Conservation (phyloP, 202 grass and related monocot genomes). For the Miscanthus sacchariflorus region DNA sequence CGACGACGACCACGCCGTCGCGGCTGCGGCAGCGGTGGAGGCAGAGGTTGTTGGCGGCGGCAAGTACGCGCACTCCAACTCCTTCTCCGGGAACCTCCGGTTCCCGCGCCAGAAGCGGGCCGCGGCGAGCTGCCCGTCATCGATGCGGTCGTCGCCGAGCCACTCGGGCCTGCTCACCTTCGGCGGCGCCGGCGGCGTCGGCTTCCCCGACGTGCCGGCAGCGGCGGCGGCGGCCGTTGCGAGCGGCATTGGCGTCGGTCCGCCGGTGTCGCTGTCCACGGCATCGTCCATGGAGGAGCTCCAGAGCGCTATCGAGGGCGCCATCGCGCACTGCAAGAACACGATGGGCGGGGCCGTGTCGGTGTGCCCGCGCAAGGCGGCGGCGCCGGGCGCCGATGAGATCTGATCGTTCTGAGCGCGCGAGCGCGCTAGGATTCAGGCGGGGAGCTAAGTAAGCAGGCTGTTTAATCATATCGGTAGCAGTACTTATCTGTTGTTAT, state of each 20-base stretch:
- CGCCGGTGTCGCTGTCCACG: slow-evolving; percentile 57
- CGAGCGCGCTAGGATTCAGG: slow-evolving; percentile 44
- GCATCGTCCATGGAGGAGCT: slow-evolving; percentile 95
- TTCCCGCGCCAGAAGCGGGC: slow-evolving; percentile 75
- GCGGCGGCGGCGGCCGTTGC: slow-evolving; percentile 37
- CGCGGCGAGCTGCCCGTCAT: slow-evolving; percentile 94
- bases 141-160: slow-evolving; percentile 95
- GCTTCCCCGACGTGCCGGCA: slow-evolving; percentile 58
- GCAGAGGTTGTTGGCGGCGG: slow-evolving; percentile 35
- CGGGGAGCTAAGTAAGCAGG: slow-evolving; percentile 44
- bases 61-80: slow-evolving; percentile 74
- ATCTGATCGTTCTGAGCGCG: slow-evolving; percentile 52
- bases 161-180: slow-evolving; percentile 86
- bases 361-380: slow-evolving; percentile 42
- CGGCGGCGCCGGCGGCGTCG: slow-evolving; percentile 53
- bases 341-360: slow-evolving; percentile 57
- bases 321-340: slow-evolving; percentile 99
- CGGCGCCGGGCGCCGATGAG: slow-evolving; percentile 29
- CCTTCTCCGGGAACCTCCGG: slow-evolving; percentile 95
- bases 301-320: slow-evolving; percentile 96
- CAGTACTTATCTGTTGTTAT: slow-evolving; percentile 51
- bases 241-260: slow-evolving; percentile 26
- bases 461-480: slow-evolving; percentile 49
- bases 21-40: neutral
- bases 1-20: slow-evolving; percentile 36